phyloP scores from a whole-genome alignment of 2,329 filamentous ascomycete genomes.

The Neofusicoccum sp. region DNA sequence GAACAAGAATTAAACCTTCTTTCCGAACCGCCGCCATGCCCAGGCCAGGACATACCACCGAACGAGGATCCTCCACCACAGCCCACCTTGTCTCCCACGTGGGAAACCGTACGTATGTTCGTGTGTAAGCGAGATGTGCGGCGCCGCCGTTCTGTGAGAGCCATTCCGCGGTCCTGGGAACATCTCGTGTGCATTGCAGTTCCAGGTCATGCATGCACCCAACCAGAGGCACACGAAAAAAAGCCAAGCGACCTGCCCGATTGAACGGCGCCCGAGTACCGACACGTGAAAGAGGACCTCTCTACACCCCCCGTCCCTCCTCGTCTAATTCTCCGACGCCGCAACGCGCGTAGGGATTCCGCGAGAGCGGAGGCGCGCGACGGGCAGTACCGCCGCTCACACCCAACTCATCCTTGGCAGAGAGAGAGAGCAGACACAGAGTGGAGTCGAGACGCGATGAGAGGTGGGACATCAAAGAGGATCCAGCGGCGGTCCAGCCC shows the following conservation, averaged over 20 bases:
- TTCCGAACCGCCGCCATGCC: not conserved
- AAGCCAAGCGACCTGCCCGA: conserved; percentile 7
- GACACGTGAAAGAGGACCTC: not conserved
- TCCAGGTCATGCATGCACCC: too few species aligned
- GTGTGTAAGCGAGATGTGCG: not conserved
- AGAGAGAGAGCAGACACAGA: too few species aligned
- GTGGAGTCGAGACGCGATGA: too few species aligned
- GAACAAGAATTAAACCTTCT: conserved; percentile 8
- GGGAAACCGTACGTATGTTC: not conserved
- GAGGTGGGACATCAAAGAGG: too few species aligned
- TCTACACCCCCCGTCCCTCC: too few species aligned
- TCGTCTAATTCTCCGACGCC: too few species aligned
- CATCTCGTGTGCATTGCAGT: not conserved
- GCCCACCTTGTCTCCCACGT: conserved; percentile 3
- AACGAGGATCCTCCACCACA: not conserved
- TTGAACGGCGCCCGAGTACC: not conserved
- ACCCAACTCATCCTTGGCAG: too few species aligned
- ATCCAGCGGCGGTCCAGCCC: too few species aligned
- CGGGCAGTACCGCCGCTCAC: too few species aligned
- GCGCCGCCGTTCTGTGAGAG: not conserved
- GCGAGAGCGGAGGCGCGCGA: too few species aligned
- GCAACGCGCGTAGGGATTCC: too few species aligned
- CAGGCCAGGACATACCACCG: not conserved
- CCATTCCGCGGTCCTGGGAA: not conserved
- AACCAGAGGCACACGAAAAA: not conserved